Conservation (phyloP, 441 rosid genomes). For the Viola pubescens region DNA sequence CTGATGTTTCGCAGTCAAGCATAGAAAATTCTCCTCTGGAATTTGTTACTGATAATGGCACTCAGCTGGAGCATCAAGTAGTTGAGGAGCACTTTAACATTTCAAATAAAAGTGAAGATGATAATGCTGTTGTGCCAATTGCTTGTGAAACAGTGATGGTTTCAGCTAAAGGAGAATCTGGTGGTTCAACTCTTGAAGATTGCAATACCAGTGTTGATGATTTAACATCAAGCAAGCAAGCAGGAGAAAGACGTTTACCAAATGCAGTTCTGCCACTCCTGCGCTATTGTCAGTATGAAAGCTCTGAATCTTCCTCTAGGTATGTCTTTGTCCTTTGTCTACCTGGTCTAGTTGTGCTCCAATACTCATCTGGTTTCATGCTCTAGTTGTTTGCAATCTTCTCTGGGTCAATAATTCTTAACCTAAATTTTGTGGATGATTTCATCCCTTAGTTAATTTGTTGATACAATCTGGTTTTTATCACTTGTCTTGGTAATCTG, state of each 20-base stretch:
- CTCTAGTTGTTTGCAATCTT: not conserved
- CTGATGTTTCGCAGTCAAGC: slow-evolving; percentile 28
- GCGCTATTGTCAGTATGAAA: slow-evolving; percentile 64
- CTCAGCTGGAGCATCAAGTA: slow-evolving; percentile 28
- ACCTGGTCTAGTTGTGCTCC: no score
- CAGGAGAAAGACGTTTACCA: slow-evolving; percentile 44
- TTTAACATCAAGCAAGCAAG: slow-evolving; percentile 37
- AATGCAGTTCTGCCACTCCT: slow-evolving; percentile 54
- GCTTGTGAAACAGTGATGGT: slow-evolving; percentile 34
- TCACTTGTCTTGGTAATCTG: no score
- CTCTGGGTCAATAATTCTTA: not conserved
- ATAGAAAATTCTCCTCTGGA: slow-evolving; percentile 29
- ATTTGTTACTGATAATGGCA: slow-evolving; percentile 26
- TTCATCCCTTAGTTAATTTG: not conserved
- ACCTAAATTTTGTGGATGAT: not conserved
- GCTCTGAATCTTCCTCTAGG: slow-evolving; percentile 84
- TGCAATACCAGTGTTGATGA: slow-evolving; percentile 34
- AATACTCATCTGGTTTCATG: no score
- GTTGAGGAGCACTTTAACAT: slow-evolving; percentile 27
- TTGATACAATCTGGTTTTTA: not conserved
- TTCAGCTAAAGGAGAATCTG: slow-evolving; percentile 24
- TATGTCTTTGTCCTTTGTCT: slow-evolving; percentile 15
- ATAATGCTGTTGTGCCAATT: slow-evolving; percentile 22
- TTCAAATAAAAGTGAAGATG: slow-evolving; percentile 21
- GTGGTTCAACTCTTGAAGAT: slow-evolving; percentile 29